phyloP scores from a whole-genome alignment of 2,329 filamentous ascomycete species.

The Thermothelomyces thermophilus region DNA sequence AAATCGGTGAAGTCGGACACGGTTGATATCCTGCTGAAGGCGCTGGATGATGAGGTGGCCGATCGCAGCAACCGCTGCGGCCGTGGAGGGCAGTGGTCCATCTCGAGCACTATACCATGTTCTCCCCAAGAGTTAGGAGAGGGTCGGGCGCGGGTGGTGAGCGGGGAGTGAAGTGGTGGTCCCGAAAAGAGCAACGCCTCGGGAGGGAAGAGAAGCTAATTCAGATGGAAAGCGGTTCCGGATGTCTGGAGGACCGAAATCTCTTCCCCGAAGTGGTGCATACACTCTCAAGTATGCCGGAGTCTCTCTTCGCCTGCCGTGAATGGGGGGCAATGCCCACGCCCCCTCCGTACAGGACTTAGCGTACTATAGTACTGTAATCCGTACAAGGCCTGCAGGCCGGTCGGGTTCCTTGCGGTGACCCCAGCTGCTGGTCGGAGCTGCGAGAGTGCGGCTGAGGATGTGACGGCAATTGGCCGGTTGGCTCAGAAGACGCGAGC shows the following conservation, averaged over 20 bases:
- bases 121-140: neutral
- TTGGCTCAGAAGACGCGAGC: neutral
- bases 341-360: no score
- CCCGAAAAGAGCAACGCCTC: neutral
- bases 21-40: slow-evolving; percentile 27
- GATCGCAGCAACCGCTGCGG: slow-evolving; percentile 20
- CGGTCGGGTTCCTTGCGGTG: no score
- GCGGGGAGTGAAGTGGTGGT: neutral
- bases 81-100: slow-evolving; percentile 18
- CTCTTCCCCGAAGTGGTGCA: neutral
- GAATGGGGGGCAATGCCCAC: neutral
- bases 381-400: no score
- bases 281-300: no score
- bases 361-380: no score
- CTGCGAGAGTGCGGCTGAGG: slow-evolving; percentile 9
- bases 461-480: neutral
- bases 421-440: no score
- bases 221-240: neutral
- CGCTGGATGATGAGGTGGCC: slow-evolving; percentile 17
- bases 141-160: neutral
- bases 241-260: neutral
- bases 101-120: slow-evolving; percentile 15
- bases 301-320: neutral
- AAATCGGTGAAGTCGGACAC: slow-evolving; percentile 29
- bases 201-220: neutral